Conservation (phyloP, 352 stramenopile species). For the Globisporangium mamillatum region DNA sequence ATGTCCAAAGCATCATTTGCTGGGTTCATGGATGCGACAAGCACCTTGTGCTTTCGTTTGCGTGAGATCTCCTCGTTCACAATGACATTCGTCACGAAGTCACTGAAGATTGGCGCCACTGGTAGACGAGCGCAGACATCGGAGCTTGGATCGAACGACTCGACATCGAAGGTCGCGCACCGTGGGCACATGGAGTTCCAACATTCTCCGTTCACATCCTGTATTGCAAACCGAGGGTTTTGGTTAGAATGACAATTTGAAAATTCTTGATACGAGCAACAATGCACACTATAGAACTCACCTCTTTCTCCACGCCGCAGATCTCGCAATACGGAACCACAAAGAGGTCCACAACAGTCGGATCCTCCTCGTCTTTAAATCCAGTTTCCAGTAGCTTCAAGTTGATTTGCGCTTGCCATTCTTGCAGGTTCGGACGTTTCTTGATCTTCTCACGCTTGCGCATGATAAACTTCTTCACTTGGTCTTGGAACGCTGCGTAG, state of each 20-base stretch:
- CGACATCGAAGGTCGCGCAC: conserved; percentile 65
- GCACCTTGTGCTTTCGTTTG: conserved; percentile 50
- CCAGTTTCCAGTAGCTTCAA: conserved; percentile 58
- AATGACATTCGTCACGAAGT: conserved; percentile 48
- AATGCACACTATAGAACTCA: conserved; percentile 20
- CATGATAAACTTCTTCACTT: conserved; percentile 83
- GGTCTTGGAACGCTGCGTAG: conserved; percentile 81
- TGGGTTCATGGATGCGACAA: conserved; percentile 3
- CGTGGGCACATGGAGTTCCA: conserved; percentile 78
- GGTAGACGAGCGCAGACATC: conserved; percentile 57
- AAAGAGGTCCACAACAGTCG: conserved; percentile 57
- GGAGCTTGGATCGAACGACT: conserved; percentile 40
- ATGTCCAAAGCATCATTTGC: conserved; percentile 8
- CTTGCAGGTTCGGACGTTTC: conserved; percentile 78
- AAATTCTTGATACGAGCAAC: background rate
- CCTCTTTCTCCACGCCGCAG: conserved; percentile 83
- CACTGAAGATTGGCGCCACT: conserved; percentile 43
- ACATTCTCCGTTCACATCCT: conserved; percentile 65
- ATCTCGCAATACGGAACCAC: conserved; percentile 77
- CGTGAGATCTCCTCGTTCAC: conserved; percentile 36
- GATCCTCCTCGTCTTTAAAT: conserved; percentile 51
- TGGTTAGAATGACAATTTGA: background rate
- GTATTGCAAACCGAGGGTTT: background rate
- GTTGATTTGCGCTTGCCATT: conserved; percentile 73
- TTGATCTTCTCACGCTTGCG: conserved; percentile 81